Evolutionary conservation across 2,329 filamentous ascomycete genomes (phyloP).

Genomic region (Fusarium phyllophilum): DNA sequence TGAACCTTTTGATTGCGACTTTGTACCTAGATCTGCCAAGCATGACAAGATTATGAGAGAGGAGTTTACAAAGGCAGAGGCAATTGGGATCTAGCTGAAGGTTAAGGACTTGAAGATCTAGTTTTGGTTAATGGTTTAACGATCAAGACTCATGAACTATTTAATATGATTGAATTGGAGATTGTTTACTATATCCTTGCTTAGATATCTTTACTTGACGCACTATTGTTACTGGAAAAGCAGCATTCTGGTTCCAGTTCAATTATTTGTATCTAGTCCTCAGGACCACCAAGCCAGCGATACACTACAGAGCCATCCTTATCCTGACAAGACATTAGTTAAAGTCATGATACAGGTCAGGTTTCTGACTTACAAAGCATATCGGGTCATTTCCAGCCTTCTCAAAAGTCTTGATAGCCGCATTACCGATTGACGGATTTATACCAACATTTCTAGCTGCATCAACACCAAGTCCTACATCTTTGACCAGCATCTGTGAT

Average conservation of each 20-base stretch:
- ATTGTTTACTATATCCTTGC: neutral
- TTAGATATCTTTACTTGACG: neutral
- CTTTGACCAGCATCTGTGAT: neutral
- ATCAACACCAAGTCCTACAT: neutral
- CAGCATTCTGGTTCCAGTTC: neutral
- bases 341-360: neutral
- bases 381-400: neutral
- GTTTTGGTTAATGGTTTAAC: no score
- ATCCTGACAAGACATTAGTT: neutral
- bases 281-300: neutral
- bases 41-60: neutral
- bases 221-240: neutral
- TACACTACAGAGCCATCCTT: neutral
- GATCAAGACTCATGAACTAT: neutral
- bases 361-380: neutral
- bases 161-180: neutral
- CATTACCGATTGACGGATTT: neutral
- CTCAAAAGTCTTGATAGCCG: neutral
- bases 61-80: neutral
- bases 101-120: no score
- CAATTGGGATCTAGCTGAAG: neutral
- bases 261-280: neutral
- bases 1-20: neutral
- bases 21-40: neutral
- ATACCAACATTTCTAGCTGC: neutral